Conservation (phyloP, 306 rosid genomes). For the Medicago arabica region DNA sequence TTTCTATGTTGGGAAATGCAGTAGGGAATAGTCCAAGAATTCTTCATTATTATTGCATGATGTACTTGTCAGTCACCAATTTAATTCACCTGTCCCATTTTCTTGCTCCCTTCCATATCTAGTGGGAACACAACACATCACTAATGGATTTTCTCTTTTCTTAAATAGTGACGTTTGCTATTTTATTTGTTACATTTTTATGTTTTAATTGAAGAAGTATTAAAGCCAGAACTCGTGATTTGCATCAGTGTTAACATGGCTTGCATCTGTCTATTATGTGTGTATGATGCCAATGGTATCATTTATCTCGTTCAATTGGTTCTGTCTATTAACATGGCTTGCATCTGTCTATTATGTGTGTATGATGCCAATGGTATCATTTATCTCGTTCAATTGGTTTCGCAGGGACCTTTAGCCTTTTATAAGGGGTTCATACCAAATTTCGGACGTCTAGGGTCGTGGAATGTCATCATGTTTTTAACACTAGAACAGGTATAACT, state of each 20-base stretch:
- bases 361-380: conserved; percentile 12
- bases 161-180: background rate
- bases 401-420: conserved; percentile 95
- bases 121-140: conserved; percentile 4
- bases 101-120: background rate
- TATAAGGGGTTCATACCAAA: conserved; percentile 95
- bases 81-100: too few relatives aligned
- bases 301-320: too few relatives aligned
- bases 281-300: conserved; percentile 6
- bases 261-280: background rate
- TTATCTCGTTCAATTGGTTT: conserved; percentile 29
- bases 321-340: conserved; percentile 9
- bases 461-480: conserved; percentile 98
- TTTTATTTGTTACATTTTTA: conserved; percentile 3
- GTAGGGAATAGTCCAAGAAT: too few relatives aligned
- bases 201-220: background rate
- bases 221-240: background rate
- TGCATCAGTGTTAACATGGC: background rate
- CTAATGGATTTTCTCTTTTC: background rate
- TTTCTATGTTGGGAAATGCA: too few relatives aligned
- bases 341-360: background rate
- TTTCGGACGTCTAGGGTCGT: conserved; percentile 94
- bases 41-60: too few relatives aligned
- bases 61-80: too few relatives aligned
- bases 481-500: conserved; percentile 88